Conservation (phyloP, 2,329 filamentous ascomycete genomes). For the Clarireedia homoeocarpa region DNA sequence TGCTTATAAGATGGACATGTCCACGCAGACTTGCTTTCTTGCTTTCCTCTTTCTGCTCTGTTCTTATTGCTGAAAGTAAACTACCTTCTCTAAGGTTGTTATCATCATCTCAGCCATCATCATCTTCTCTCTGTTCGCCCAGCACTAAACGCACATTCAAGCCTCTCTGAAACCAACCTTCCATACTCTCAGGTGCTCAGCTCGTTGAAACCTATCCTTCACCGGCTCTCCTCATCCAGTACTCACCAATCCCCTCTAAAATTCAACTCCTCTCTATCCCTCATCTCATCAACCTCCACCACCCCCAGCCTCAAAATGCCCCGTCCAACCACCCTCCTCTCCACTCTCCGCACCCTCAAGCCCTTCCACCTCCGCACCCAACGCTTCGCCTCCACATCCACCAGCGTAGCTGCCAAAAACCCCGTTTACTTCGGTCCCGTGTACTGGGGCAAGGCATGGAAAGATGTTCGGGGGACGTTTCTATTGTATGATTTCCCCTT, state of each 20-base stretch:
- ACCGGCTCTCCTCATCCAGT: too few species aligned
- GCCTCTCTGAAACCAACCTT: too few species aligned
- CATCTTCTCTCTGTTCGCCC: background rate
- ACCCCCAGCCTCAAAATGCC: background rate
- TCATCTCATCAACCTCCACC: background rate
- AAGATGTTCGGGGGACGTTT: background rate
- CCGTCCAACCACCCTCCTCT: background rate
- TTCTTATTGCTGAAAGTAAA: too few species aligned
- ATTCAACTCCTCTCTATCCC: background rate
- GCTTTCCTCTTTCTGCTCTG: too few species aligned
- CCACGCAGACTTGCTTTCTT: too few species aligned
- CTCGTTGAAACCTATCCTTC: too few species aligned
- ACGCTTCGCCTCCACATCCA: background rate
- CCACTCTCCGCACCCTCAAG: background rate
- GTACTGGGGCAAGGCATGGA: slow-evolving; percentile 2
- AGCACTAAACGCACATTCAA: too few species aligned
- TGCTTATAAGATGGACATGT: too few species aligned
- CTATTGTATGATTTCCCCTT: background rate
- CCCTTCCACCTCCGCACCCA: background rate
- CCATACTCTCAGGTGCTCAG: too few species aligned
- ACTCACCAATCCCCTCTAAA: too few species aligned
- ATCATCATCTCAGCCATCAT: too few species aligned
- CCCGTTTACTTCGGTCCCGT: background rate
- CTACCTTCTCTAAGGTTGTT: too few species aligned
- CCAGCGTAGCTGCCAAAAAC: background rate